Percentiles rank a stretch among this genome's conserved stretches.
These are phyloP conservation scores for Cladobotryum protrusum DNA, from an alignment of 2,329 filamentous ascomycete genomes.

Conservation along the genomic window DNA sequence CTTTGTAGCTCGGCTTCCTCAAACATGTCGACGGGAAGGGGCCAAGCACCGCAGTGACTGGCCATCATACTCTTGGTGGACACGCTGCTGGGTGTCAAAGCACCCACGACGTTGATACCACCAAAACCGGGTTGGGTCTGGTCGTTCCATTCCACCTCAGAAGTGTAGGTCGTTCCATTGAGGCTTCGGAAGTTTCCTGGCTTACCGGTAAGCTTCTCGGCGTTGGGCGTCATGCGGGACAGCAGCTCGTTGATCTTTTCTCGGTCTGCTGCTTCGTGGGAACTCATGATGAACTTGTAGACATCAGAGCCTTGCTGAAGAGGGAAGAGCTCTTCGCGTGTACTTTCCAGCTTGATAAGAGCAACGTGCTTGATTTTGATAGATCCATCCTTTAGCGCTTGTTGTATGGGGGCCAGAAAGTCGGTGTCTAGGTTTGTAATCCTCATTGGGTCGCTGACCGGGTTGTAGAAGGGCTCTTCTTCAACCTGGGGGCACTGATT, in stretches of 20 bases:
- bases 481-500: neutral
- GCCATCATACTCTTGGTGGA: conserved; percentile 37
- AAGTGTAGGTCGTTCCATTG: neutral
- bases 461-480: conserved; percentile 21
- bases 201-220: conserved; percentile 19
- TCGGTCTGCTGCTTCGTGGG: conserved; percentile 25
- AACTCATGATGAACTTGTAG: conserved; percentile 28
- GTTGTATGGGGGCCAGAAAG: conserved; percentile 21
- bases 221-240: conserved; percentile 18
- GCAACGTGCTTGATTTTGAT: conserved; percentile 36
- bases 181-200: conserved; percentile 12
- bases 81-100: conserved; percentile 35
- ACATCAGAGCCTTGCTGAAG: conserved; percentile 34
- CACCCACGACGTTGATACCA: conserved; percentile 34
- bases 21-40: conserved; percentile 36
- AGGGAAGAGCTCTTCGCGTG: conserved; percentile 39
- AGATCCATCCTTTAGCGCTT: conserved; percentile 22
- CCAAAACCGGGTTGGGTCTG: conserved; percentile 17
- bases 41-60: conserved; percentile 35
- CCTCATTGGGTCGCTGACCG: conserved; percentile 32
- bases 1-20: conserved; percentile 36
- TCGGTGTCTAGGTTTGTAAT: conserved; percentile 33
- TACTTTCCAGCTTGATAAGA: conserved; percentile 37
- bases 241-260: conserved; percentile 13
- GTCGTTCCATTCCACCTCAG: conserved; percentile 14